These are phyloP conservation scores for Saccharum hybrid DNA, from an alignment of 202 grass and related monocot species.

Conservation along the genomic window DNA sequence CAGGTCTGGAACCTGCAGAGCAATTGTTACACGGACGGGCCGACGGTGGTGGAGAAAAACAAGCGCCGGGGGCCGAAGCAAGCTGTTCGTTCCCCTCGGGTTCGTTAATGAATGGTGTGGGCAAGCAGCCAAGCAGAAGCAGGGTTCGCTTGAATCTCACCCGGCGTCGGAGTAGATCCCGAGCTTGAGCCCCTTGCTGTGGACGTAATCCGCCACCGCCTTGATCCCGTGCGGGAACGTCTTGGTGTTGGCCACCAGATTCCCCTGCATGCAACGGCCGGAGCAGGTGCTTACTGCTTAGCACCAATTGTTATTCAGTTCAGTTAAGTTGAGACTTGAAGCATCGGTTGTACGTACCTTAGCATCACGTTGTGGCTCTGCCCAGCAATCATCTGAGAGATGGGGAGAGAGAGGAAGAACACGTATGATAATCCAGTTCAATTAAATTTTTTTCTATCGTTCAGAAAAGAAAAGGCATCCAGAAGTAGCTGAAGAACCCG, in stretches of 20 bases:
- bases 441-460: not conserved
- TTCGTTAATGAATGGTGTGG: no score
- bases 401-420: not conserved
- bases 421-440: not conserved
- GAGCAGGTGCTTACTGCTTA: not conserved
- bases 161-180: conserved; percentile 96
- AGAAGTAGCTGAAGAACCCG: not conserved
- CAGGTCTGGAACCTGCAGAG: conserved; percentile 68
- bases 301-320: not conserved
- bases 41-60: not conserved
- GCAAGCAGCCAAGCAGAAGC: no score
- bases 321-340: not conserved
- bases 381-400: conserved; percentile 86
- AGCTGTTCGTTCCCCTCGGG: no score
- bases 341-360: conserved; percentile 38
- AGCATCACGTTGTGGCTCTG: conserved; percentile 62
- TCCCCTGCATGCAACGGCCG: conserved; percentile 41
- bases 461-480: not conserved
- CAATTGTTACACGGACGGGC: not conserved
- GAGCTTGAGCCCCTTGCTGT: conserved; percentile 86
- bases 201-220: conserved; percentile 79
- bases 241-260: conserved; percentile 63
- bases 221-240: conserved; percentile 86
- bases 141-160: conserved; percentile 31
- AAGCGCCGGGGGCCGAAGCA: no score